These are phyloP conservation scores for Sequoiadendron giganteum DNA, from an alignment of 75 land plant species.

Conservation along the genomic window DNA sequence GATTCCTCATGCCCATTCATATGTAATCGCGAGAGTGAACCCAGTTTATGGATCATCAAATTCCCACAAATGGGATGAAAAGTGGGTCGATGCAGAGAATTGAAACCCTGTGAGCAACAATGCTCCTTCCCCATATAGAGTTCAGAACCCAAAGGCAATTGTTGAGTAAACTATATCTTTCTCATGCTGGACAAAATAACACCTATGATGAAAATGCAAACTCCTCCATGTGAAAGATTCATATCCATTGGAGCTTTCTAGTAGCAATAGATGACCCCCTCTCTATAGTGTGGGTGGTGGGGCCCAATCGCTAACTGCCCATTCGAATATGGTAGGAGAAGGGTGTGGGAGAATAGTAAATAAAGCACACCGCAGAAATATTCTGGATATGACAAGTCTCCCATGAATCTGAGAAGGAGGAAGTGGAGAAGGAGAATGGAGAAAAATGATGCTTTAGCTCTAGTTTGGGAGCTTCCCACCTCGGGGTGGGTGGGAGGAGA, in stretches of 20 bases:
- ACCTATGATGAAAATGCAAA: neutral
- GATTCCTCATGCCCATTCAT: neutral
- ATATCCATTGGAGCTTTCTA: neutral
- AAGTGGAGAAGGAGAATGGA: neutral
- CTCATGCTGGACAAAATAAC: constrained; percentile 2
- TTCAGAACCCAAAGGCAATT: too few relatives aligned
- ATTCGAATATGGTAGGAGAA: too few relatives aligned
- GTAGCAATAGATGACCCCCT: neutral
- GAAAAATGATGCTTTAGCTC: neutral
- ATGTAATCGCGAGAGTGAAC: too few relatives aligned
- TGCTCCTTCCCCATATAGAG: too few relatives aligned
- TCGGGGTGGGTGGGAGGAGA: neutral
- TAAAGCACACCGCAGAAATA: too few relatives aligned
- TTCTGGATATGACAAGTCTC: too few relatives aligned
- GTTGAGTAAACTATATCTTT: constrained; percentile 6
- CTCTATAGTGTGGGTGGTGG: too few relatives aligned
- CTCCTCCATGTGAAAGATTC: constrained; percentile 3
- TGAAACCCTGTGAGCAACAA: too few relatives aligned
- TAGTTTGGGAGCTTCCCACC: neutral
- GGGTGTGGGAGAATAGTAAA: neutral
- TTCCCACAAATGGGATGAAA: too few relatives aligned
- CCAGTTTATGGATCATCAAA: too few relatives aligned
- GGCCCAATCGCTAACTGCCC: too few relatives aligned
- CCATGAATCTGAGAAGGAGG: neutral
- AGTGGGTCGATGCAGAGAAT: too few relatives aligned